Evolutionary conservation across 371 early-diverging fungal genomes (phyloP).

Genomic region (Mortierella sp.): DNA sequence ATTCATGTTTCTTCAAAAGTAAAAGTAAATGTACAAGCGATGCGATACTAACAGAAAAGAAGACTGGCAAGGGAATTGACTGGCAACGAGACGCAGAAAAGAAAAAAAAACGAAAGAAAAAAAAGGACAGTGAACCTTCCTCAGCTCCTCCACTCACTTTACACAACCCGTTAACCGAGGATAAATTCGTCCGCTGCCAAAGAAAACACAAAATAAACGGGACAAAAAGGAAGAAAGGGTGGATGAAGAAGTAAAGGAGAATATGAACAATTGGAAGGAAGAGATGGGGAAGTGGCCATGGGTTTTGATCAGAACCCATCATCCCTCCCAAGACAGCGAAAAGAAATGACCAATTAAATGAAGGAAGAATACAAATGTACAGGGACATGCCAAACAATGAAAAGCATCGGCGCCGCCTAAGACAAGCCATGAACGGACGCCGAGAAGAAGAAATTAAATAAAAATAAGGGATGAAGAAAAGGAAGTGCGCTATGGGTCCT

Average conservation of each 20-base stretch:
- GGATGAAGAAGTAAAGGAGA: neutral
- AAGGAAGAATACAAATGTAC: conserved; percentile 20
- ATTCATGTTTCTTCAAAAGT: conserved; percentile 16
- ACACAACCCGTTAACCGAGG: neutral
- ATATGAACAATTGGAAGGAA: conserved; percentile 7
- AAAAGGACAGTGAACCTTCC: conserved; percentile 12
- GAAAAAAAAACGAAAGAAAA: conserved; percentile 7
- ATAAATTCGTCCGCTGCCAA: conserved; percentile 12
- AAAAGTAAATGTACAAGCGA: conserved; percentile 9
- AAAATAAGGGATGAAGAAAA: neutral
- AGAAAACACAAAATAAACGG: neutral
- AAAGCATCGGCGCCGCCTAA: neutral
- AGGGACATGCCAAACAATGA: conserved; percentile 3
- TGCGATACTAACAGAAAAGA: neutral
- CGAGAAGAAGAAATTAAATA: neutral
- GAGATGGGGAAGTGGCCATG: neutral
- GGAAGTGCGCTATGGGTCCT: neutral
- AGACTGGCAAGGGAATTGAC: neutral
- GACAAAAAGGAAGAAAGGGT: neutral
- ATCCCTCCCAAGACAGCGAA: neutral
- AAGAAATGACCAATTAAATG: conserved; percentile 4
- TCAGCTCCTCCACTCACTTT: conserved; percentile 9
- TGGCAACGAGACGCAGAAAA: conserved; percentile 2
- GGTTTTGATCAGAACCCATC: neutral
- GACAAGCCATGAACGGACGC: neutral